Conservation (phyloP, 768 basidiomycete genomes). For the Lactarius indigo region DNA sequence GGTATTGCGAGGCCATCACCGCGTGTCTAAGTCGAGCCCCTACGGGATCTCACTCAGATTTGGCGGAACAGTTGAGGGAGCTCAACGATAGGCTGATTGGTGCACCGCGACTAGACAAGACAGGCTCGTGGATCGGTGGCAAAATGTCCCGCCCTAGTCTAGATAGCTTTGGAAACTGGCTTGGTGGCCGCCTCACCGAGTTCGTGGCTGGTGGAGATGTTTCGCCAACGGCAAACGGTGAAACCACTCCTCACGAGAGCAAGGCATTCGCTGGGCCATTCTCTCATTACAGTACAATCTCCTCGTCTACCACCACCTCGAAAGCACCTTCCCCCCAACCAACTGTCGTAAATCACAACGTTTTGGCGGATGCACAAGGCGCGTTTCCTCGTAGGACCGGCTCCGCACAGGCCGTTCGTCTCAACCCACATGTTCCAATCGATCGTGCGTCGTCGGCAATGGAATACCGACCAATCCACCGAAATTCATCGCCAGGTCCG, state of each 20-base stretch:
- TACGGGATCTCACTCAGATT: slow-evolving; percentile 59
- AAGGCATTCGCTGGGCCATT: slow-evolving; percentile 70
- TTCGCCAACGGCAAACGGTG: slow-evolving; percentile 28
- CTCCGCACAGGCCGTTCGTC: slow-evolving; percentile 61
- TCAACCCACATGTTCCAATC: slow-evolving; percentile 48
- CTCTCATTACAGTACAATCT: slow-evolving; percentile 89
- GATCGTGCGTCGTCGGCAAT: slow-evolving; percentile 77
- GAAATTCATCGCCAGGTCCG: slow-evolving; percentile 51
- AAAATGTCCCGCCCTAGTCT: slow-evolving; percentile 89
- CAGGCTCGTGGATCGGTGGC: slow-evolving; percentile 80
- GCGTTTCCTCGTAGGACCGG: slow-evolving; percentile 55
- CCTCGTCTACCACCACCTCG: slow-evolving; percentile 67
- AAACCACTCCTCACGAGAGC: slow-evolving; percentile 39
- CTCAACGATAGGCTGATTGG: slow-evolving; percentile 77
- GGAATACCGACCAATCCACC: slow-evolving; percentile 54
- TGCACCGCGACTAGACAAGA: slow-evolving; percentile 69
- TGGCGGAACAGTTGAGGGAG: slow-evolving; percentile 72
- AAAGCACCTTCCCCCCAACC: slow-evolving; percentile 74
- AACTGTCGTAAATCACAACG: slow-evolving; percentile 36
- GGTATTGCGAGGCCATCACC: slow-evolving; percentile 91
- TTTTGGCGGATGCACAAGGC: slow-evolving; percentile 32
- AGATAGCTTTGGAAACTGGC: slow-evolving; percentile 87
- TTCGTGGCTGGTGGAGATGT: slow-evolving; percentile 86
- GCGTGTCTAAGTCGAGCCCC: slow-evolving; percentile 59
- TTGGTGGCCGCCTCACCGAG: slow-evolving; percentile 89